Evolutionary conservation across 83 land plant species (phyloP).

Genomic region (Larix sibirica): DNA sequence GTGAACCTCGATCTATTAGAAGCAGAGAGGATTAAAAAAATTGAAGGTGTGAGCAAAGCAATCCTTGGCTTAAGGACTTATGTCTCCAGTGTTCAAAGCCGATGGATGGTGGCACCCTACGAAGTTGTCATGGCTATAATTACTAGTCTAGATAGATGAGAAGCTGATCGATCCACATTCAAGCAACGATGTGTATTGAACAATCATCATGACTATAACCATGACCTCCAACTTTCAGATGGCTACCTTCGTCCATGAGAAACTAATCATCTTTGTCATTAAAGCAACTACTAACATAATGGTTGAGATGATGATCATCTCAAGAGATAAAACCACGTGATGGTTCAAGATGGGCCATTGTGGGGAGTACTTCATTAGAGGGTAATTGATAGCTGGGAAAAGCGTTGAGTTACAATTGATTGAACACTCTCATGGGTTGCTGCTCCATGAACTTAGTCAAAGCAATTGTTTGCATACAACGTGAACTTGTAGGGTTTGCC

Average conservation of each 20-base stretch:
- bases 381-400: not conserved
- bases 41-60: not conserved
- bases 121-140: not conserved
- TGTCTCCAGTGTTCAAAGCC: not conserved
- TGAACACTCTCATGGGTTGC: not conserved
- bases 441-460: slow-evolving; percentile 2
- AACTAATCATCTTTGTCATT: not conserved
- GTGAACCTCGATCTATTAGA: too few species aligned
- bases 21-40: too few species aligned
- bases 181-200: not conserved
- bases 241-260: not conserved
- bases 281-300: not conserved
- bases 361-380: not conserved
- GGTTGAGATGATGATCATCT: not conserved
- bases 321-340: not conserved
- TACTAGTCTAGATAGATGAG: not conserved
- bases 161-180: not conserved
- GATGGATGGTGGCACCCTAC: not conserved
- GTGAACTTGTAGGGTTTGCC: too few species aligned
- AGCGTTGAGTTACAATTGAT: not conserved
- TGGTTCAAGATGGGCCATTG: slow-evolving; percentile 3
- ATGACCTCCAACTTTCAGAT: not conserved
- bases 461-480: too few species aligned
- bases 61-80: not conserved
- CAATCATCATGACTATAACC: not conserved